These are phyloP conservation scores for Saccharomycodes ludwigii DNA, from an alignment of 805 yeast species.

Conservation along the genomic window DNA sequence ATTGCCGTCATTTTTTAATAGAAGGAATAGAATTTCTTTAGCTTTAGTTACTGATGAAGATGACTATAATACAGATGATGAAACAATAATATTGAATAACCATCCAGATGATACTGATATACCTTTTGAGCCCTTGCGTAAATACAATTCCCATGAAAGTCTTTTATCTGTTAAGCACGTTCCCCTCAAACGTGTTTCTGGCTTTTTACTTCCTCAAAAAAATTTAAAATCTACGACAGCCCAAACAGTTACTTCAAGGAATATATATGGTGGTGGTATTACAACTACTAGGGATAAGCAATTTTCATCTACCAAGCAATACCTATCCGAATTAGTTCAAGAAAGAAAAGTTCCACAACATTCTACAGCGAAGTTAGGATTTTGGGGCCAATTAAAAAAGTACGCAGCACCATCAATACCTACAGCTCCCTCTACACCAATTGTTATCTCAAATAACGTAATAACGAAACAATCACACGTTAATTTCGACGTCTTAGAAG, in stretches of 20 bases:
- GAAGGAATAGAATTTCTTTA: conserved; percentile 23
- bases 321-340: too few relatives aligned
- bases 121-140: conserved; percentile 17
- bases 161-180: conserved; percentile 13
- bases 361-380: too few relatives aligned
- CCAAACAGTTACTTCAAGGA: background rate
- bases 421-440: background rate
- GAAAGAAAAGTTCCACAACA: too few relatives aligned
- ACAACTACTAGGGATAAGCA: background rate
- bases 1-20: conserved; percentile 16
- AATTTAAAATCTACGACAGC: background rate
- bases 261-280: background rate
- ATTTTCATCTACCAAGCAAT: background rate
- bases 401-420: background rate
- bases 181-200: conserved; percentile 3
- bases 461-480: too few relatives aligned
- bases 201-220: background rate
- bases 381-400: background rate
- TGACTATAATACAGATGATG: conserved; percentile 14
- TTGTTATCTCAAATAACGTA: background rate
- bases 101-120: too few relatives aligned
- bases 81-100: conserved; percentile 14
- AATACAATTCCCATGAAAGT: conserved; percentile 24
- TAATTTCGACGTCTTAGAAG: too few relatives aligned
- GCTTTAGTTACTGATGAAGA: conserved; percentile 18